Conservation (phyloP, 2,329 filamentous ascomycete genomes). For the Biscogniauxia sp. region DNA sequence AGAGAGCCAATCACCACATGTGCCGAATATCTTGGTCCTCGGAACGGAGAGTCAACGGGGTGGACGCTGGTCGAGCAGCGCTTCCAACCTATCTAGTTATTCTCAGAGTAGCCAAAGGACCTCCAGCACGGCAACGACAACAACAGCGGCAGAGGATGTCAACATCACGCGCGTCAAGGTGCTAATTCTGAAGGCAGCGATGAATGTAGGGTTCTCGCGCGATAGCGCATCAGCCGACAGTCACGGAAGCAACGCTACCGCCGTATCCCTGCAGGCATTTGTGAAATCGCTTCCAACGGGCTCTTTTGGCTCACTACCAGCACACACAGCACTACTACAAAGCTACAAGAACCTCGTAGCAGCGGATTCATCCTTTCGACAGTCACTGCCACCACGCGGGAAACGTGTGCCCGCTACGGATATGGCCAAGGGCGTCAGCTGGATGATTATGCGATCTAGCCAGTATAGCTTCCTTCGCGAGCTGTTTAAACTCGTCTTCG, state of each 20-base stretch:
- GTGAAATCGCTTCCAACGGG: slow-evolving; percentile 72
- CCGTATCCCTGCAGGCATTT: slow-evolving; percentile 66
- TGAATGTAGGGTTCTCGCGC: slow-evolving; percentile 78
- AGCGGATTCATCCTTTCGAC: slow-evolving; percentile 66
- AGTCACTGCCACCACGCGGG: slow-evolving; percentile 53
- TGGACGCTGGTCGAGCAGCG: slow-evolving; percentile 77
- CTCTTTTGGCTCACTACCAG: slow-evolving; percentile 71
- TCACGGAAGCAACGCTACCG: slow-evolving; percentile 39
- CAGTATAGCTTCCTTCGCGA: slow-evolving; percentile 80
- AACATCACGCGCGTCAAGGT: slow-evolving; percentile 76
- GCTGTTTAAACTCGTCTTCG: slow-evolving; percentile 80
- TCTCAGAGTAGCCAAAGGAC: slow-evolving; percentile 67
- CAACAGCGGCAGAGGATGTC: slow-evolving; percentile 66
- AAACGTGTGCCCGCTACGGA: slow-evolving; percentile 68
- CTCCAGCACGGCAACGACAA: slow-evolving; percentile 70
- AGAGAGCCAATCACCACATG: slow-evolving; percentile 69
- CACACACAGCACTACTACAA: slow-evolving; percentile 69
- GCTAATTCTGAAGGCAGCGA: slow-evolving; percentile 79
- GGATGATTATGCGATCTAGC: slow-evolving; percentile 66
- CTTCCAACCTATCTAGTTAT: slow-evolving; percentile 75
- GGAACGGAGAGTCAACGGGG: slow-evolving; percentile 65
- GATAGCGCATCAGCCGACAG: slow-evolving; percentile 41
- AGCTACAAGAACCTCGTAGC: slow-evolving; percentile 79
- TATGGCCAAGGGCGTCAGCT: slow-evolving; percentile 73
- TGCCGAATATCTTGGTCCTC: slow-evolving; percentile 86